Conservation (phyloP, 108 stramenopile species). For the Cyclotella distinguenda region DNA sequence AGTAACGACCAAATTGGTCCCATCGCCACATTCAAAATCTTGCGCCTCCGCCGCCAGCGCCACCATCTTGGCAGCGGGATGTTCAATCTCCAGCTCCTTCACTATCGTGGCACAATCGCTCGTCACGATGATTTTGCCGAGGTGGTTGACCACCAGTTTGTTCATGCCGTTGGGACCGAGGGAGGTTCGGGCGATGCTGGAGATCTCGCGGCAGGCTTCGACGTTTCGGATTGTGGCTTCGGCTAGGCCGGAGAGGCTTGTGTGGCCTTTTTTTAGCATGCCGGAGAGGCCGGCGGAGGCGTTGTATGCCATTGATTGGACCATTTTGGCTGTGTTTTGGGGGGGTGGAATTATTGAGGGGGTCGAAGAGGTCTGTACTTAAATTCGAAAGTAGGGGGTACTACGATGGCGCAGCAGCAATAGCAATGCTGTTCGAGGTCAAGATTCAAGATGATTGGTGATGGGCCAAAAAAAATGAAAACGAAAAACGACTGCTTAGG, state of each 20-base stretch:
- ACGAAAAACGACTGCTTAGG: too few relatives aligned
- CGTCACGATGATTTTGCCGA: slow-evolving; percentile 98
- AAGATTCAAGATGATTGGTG: too few relatives aligned
- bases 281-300: slow-evolving; percentile 82
- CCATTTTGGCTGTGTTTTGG: too few relatives aligned
- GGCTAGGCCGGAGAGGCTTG: slow-evolving; percentile 56
- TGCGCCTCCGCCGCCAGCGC: slow-evolving; percentile 92
- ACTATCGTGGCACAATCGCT: slow-evolving; percentile 95
- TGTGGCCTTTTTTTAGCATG: slow-evolving; percentile 87
- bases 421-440: too few relatives aligned
- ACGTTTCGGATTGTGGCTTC: slow-evolving; percentile 87
- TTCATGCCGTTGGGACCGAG: slow-evolving; percentile 98
- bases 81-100: slow-evolving; percentile 94
- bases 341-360: too few relatives aligned
- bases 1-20: slow-evolving; percentile 90
- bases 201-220: slow-evolving; percentile 92
- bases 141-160: slow-evolving; percentile 98
- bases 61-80: slow-evolving; percentile 98
- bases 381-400: too few relatives aligned
- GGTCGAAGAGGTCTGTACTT: too few relatives aligned
- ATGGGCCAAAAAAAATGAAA: too few relatives aligned
- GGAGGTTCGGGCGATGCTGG: slow-evolving; percentile 89
- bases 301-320: slow-evolving; percentile 87
- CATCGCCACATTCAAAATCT: slow-evolving; percentile 95
- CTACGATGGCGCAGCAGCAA: too few relatives aligned